Base-by-base conservation (phyloP, 805 yeast genomes). In the Monosporozyma siamensis region DNA sequence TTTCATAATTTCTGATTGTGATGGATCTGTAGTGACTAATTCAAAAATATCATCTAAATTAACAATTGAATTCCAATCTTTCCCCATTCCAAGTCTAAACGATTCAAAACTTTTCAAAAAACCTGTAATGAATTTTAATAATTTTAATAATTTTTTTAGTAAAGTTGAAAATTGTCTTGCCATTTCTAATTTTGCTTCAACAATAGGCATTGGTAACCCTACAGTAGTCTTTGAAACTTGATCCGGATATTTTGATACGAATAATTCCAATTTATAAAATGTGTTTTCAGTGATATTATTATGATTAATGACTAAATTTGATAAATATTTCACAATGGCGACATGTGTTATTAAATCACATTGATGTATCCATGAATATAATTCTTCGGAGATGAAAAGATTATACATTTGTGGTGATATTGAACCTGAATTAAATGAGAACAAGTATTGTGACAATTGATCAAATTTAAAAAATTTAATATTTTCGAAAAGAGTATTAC, bases 291-390 rank as follows among this genome's bases (percentile, higher is more conserved):
- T 36, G 8, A 36, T 25, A 7, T 38, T 27, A 26, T 39, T 40
- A 30, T 42, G 42, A 2, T 88, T 82, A 32, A 79, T 61, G 12
- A 77, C 75, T 44, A 82, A 63, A 22, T 79, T 80, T 4, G 80
- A 71, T 47, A 86, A 61, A 72, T 80, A 71, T 49, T 73, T 74
- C 18, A 80, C 67, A 51, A 75, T 61, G 26, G 69, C 67, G 44
- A 58, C 58, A 61, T 80, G 83, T 63, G 80, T 71, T n/a, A 73
- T 65, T 45, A 71, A 53, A 58, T 87, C 95, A 55, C 87, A 82
- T 38, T 72, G 64, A 25, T 69, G 52, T n/a, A 82, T 70, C 94
- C 95, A 86, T 12, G 70, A 70, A 4, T 68, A 52, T 11, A 78
- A 52, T 6, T 64, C 60, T 11, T 73, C 73, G 9, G 72, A 65